These are phyloP conservation scores for Xylariaceae sp. DNA, from an alignment of 2,329 filamentous ascomycete species.

Conservation along the genomic window DNA sequence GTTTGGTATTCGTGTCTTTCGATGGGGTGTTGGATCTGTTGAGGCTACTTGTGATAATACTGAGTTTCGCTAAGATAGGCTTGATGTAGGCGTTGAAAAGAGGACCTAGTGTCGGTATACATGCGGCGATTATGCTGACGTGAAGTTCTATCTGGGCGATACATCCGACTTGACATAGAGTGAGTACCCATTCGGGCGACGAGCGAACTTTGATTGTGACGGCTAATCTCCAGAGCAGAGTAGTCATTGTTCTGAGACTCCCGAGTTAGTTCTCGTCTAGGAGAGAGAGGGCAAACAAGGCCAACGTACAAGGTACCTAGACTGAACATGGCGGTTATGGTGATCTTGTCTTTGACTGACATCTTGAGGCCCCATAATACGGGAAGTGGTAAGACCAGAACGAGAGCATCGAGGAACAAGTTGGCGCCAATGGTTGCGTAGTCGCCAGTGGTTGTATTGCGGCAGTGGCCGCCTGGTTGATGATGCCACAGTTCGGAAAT, in stretches of 20 bases:
- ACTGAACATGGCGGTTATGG: conserved; percentile 32
- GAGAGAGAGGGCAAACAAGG: neutral
- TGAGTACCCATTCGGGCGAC: conserved; percentile 18
- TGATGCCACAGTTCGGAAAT: conserved; percentile 32
- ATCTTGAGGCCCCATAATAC: conserved; percentile 44
- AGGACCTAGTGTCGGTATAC: conserved; percentile 42
- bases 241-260: conserved; percentile 32
- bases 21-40: neutral
- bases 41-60: neutral
- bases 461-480: conserved; percentile 36
- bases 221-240: conserved; percentile 38
- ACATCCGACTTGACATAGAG: conserved; percentile 34
- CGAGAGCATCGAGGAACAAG: conserved; percentile 31
- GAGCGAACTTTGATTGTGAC: conserved; percentile 24
- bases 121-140: conserved; percentile 41
- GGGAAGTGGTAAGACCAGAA: conserved; percentile 40
- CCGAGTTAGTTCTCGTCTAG: neutral
- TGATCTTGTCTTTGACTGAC: conserved; percentile 36
- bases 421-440: conserved; percentile 26
- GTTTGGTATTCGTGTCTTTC: neutral
- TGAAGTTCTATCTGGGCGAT: conserved; percentile 38
- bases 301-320: conserved; percentile 31
- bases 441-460: conserved; percentile 26
- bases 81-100: conserved; percentile 28
- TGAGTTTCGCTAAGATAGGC: neutral